Base-by-base conservation (phyloP, 2,329 filamentous ascomycete species). In the Hypoxylon sp. region DNA sequence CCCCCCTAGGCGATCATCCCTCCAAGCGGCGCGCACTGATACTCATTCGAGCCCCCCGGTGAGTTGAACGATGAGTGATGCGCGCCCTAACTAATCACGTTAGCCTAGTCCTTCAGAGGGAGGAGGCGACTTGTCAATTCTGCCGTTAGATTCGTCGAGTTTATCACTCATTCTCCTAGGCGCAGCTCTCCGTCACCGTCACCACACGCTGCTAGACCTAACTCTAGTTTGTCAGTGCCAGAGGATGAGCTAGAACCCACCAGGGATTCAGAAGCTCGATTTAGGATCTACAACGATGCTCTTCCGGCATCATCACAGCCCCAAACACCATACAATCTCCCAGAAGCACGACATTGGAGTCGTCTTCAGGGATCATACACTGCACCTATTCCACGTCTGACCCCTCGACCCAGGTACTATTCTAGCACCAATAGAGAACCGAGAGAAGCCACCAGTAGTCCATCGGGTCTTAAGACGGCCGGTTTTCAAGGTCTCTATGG, bases 281-380 rank as follows among this genome's bases (percentile, higher is more conserved):
- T 85, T 51, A 75, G 74, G 21, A 76, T 87, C 25, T 86, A 87
- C 67, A 80, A 85, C 65, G 85, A 87, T 68, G 75, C 75, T 23
- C 60, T 83, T 49, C 79, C 84, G 6, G 77, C 82, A 21, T 76
- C 77, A 4, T 75, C 74, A 9, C 85, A 86, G 67, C 84, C 84
- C n/a, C 83, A 84, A 71, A 86, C 85, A 10, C 84, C 85, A 21
- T 78, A 78, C 48, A 80, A 85, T 60, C 72, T 86, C n/a, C 83
- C 84, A 0, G 84, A 85, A 73, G 78, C 82, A 51, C 81, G 82
- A 10, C 84, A 85, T 67, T 80, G 77, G 55, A 83, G 83, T 59
- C 80, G 80, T 32, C 75, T 82, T 34, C 75, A 77, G 13, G 81
- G 80, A 10, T 76, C 81, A 13, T 83, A 82, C 70, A 86, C 84